Conservation (phyloP, 371 early-diverging fungal genomes). For the Rhizopus stolonifer region DNA sequence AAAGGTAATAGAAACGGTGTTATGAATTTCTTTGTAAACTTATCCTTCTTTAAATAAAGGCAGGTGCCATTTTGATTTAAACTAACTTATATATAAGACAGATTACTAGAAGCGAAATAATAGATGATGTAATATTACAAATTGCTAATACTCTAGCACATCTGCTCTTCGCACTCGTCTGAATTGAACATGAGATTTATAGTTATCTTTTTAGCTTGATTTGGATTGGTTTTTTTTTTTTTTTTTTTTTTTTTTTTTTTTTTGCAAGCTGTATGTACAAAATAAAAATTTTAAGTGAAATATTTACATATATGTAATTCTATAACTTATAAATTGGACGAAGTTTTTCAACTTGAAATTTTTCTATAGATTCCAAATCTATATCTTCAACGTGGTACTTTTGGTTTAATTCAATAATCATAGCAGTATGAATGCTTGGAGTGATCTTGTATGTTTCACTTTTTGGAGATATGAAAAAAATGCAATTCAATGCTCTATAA, state of each 20-base stretch:
- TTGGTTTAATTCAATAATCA: not conserved
- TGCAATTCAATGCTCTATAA: conserved; percentile 2
- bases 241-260: not conserved
- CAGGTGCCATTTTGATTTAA: no score
- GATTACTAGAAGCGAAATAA: no score
- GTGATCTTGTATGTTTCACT: not conserved
- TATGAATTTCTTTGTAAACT: not conserved
- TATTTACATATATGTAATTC: no score
- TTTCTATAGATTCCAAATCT: not conserved
- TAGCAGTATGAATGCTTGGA: not conserved
- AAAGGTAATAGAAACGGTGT: not conserved
- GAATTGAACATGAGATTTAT: no score
- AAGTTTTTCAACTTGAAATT: not conserved
- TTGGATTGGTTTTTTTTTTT: no score
- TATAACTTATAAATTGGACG: not conserved
- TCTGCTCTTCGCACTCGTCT: no score
- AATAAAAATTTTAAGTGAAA: not conserved
- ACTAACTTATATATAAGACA: no score
- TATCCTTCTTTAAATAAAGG: not conserved
- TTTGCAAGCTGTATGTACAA: not conserved
- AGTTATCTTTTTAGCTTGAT: no score
- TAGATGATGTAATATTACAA: no score
- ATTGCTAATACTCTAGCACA: no score
- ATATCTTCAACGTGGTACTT: not conserved
- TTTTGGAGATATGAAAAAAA: conserved; percentile 5